phyloP scores from a whole-genome alignment of 2,329 filamentous ascomycete genomes.

The Chrysosporium keratinophilum region DNA sequence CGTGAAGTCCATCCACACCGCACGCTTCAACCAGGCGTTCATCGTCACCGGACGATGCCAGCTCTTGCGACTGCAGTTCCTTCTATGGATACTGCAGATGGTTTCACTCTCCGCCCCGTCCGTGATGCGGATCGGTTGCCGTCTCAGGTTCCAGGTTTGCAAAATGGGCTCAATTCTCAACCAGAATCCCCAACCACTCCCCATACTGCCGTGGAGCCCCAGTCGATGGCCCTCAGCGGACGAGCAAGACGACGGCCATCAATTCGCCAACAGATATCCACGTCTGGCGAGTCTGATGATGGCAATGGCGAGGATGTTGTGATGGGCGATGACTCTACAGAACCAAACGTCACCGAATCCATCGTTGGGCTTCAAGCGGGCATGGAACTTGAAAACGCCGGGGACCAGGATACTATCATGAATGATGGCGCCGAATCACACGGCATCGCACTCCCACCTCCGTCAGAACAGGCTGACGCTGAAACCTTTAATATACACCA shows the following conservation, averaged over 20 bases:
- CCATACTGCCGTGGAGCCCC: slow-evolving; percentile 54
- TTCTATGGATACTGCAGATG: slow-evolving; percentile 58
- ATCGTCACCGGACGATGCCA: slow-evolving; percentile 50
- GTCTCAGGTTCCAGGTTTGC: slow-evolving; percentile 64
- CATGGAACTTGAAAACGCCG: slow-evolving; percentile 80
- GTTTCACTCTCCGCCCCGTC: slow-evolving; percentile 64
- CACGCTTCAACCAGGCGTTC: slow-evolving; percentile 35
- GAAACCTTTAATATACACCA: slow-evolving; percentile 93
- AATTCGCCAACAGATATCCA: slow-evolving; percentile 78
- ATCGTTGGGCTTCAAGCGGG: slow-evolving; percentile 69
- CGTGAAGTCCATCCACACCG: slow-evolving; percentile 44
- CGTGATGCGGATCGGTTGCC: slow-evolving; percentile 73
- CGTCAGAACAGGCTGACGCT: slow-evolving; percentile 73
- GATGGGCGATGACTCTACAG: slow-evolving; percentile 54
- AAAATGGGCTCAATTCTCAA: slow-evolving; percentile 67
- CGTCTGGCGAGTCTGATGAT: slow-evolving; percentile 79
- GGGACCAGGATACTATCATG: slow-evolving; percentile 69
- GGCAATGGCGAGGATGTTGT: slow-evolving; percentile 71
- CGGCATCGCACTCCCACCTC: slow-evolving; percentile 63
- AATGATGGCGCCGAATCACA: slow-evolving; percentile 59
- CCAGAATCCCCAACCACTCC: slow-evolving; percentile 86
- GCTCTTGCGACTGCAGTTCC: slow-evolving; percentile 58
- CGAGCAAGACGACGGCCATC: slow-evolving; percentile 62
- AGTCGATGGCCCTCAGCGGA: slow-evolving; percentile 45
- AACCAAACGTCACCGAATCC: slow-evolving; percentile 49